Evolutionary conservation across 2,329 filamentous ascomycete species (phyloP).

Genomic region (Byssochlamys sp.): DNA sequence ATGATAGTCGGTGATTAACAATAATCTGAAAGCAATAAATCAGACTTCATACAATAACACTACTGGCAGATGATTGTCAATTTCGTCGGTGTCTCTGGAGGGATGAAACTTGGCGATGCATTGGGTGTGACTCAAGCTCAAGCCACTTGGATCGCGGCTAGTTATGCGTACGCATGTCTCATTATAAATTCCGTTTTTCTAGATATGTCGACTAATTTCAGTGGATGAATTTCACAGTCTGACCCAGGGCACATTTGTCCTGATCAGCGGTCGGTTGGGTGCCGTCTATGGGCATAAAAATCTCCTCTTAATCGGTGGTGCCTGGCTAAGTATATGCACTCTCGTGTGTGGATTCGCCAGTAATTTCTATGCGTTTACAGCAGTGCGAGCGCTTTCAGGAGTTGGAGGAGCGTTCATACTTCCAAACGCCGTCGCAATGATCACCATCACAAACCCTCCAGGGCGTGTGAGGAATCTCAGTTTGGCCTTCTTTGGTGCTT

Average conservation of each 20-base stretch:
- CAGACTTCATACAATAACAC: neutral
- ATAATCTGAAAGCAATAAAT: neutral
- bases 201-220: too few species aligned
- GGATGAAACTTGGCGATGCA: constrained; percentile 11
- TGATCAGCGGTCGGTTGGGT: constrained; percentile 49
- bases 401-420: constrained; percentile 44
- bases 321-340: constrained; percentile 48
- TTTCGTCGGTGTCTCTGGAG: constrained; percentile 16
- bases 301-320: constrained; percentile 45
- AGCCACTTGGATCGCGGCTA: constrained; percentile 17
- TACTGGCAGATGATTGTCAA: constrained; percentile 16
- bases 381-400: constrained; percentile 40
- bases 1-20: neutral
- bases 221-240: constrained; percentile 21
- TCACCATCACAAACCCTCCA: constrained; percentile 41
- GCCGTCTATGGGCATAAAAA: constrained; percentile 50
- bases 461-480: constrained; percentile 38
- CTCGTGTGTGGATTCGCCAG: constrained; percentile 41
- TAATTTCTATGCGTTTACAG: constrained; percentile 35
- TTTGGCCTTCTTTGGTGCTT: constrained; percentile 40
- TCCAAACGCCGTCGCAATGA: constrained; percentile 44
- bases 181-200: neutral
- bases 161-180: constrained; percentile 12
- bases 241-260: constrained; percentile 49
- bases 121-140: constrained; percentile 11